phyloP scores from a whole-genome alignment of 2,329 filamentous ascomycete genomes.

The Macrophomina pseudophaseolina region DNA sequence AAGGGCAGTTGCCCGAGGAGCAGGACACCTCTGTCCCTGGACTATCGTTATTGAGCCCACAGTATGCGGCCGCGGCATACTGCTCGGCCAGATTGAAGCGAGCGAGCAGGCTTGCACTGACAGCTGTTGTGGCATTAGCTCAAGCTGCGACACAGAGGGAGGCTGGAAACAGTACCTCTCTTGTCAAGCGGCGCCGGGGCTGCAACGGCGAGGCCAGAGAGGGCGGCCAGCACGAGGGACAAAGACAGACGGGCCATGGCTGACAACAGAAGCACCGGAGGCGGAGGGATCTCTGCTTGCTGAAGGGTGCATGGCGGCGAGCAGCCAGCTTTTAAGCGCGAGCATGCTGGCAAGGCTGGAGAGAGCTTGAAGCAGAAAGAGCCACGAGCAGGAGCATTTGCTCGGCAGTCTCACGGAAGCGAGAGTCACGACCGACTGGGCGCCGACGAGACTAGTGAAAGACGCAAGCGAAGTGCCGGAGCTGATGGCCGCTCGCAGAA shows the following conservation, averaged over 20 bases:
- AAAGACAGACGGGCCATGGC: conserved; percentile 16
- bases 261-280: background rate
- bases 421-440: background rate
- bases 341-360: background rate
- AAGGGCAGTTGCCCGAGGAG: conserved; percentile 10
- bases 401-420: conserved; percentile 1
- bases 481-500: background rate
- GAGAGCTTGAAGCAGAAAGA: background rate
- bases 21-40: conserved; percentile 11
- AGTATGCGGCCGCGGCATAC: conserved; percentile 54
- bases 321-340: conserved; percentile 8
- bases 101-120: conserved; percentile 21
- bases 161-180: conserved; percentile 4
- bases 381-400: background rate
- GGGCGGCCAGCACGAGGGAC: background rate
- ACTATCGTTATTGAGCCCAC: conserved; percentile 39
- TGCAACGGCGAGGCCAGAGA: background rate
- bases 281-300: background rate
- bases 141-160: background rate
- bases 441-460: conserved; percentile 2
- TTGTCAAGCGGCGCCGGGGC: conserved; percentile 11
- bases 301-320: background rate
- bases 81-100: conserved; percentile 38
- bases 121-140: conserved; percentile 12
- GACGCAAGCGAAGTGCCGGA: background rate